phyloP scores from a whole-genome alignment of 176 grass and related monocot genomes.

The Leersia perrieri region DNA sequence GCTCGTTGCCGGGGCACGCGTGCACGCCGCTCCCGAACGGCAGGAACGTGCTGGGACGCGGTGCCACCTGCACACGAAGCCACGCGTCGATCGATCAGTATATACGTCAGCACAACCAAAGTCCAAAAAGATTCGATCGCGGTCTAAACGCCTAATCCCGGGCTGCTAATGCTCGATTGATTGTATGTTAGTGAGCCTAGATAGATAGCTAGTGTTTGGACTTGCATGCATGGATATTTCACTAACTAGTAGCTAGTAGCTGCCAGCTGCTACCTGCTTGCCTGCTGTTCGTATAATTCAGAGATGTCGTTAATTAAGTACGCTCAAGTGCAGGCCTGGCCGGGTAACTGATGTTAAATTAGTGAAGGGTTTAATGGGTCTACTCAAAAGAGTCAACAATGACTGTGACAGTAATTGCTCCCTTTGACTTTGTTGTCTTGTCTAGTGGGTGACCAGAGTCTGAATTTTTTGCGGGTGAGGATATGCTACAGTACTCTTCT shows the following conservation, averaged over 20 bases:
- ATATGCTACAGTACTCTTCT: background rate
- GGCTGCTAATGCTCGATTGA: background rate
- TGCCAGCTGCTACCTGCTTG: too few species aligned
- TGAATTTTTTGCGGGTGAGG: background rate
- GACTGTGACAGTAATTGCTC: background rate
- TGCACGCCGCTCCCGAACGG: slow-evolving; percentile 66
- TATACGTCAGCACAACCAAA: background rate
- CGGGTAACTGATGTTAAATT: background rate
- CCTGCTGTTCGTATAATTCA: background rate
- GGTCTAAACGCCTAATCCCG: background rate
- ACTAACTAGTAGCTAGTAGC: too few species aligned
- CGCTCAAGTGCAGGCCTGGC: slow-evolving; percentile 3
- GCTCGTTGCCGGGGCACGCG: slow-evolving; percentile 71
- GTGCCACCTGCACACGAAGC: slow-evolving; percentile 43
- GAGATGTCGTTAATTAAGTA: background rate
- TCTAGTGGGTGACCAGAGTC: background rate
- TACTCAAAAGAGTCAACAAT: slow-evolving; percentile 20
- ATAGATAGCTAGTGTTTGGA: background rate
- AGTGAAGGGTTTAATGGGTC: slow-evolving; percentile 11
- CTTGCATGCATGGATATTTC: background rate
- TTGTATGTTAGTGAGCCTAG: background rate
- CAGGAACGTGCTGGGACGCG: slow-evolving; percentile 59
- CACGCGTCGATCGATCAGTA: background rate
- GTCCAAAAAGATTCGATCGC: background rate
- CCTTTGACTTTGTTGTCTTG: slow-evolving; percentile 12